Evolutionary conservation across 1,284 basidiomycete species (phyloP).

Genomic region (Leccinum cinnamomeum): DNA sequence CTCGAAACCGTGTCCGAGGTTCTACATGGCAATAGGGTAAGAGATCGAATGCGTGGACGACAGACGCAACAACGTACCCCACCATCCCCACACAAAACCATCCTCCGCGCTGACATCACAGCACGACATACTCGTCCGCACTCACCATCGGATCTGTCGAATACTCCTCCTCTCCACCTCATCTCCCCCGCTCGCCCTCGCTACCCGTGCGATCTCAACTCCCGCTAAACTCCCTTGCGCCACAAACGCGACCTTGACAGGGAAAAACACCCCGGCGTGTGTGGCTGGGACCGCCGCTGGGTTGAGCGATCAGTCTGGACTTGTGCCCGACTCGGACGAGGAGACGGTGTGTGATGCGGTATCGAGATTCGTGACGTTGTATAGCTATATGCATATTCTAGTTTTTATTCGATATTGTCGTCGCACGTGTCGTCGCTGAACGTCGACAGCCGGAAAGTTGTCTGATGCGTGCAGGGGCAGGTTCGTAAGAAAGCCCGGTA

Average conservation of each 20-base stretch:
- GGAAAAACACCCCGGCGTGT: constrained; percentile 31
- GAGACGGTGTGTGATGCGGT: too few relatives aligned
- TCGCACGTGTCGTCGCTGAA: constrained; percentile 89
- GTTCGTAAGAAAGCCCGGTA: background rate
- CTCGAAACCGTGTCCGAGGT: too few relatives aligned
- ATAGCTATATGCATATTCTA: constrained; percentile 62
- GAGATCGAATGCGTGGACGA: background rate
- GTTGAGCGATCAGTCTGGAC: too few relatives aligned
- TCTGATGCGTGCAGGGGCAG: constrained; percentile 52
- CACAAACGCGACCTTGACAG: constrained; percentile 83
- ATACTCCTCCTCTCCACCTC: constrained; percentile 66
- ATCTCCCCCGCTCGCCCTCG: constrained; percentile 58
- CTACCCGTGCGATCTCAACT: constrained; percentile 60
- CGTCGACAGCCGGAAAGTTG: constrained; percentile 70
- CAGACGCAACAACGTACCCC: background rate
- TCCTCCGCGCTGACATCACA: constrained; percentile 28
- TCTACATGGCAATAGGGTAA: too few relatives aligned
- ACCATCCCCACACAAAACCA: background rate
- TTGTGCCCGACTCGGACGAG: too few relatives aligned
- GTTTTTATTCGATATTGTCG: constrained; percentile 96
- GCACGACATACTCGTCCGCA: constrained; percentile 71
- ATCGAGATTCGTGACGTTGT: too few relatives aligned
- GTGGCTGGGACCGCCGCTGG: too few relatives aligned
- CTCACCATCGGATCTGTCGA: constrained; percentile 76
- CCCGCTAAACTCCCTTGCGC: constrained; percentile 78